phyloP scores from a whole-genome alignment of 2,329 filamentous ascomycete genomes.

The Paecilomyces variotii region DNA sequence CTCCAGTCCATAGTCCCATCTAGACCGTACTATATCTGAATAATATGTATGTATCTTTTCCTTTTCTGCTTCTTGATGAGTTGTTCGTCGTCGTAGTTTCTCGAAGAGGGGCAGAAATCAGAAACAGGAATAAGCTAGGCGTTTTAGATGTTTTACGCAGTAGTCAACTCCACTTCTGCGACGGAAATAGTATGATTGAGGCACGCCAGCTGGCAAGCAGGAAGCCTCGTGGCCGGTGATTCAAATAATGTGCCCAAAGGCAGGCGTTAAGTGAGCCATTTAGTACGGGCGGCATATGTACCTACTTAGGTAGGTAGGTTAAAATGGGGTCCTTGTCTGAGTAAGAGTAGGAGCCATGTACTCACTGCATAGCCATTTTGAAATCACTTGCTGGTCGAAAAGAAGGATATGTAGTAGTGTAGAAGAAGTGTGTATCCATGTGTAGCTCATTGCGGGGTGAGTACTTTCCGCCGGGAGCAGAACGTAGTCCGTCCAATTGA shows the following conservation, averaged over 20 bases:
- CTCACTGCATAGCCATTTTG: not conserved
- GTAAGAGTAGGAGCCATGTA: not conserved
- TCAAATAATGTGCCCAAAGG: not conserved
- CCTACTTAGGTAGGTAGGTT: not conserved
- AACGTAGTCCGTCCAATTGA: not conserved
- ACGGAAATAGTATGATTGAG: not conserved
- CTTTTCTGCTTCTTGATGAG: not conserved
- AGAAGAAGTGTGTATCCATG: not conserved
- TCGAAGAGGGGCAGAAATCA: not conserved
- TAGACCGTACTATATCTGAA: not conserved
- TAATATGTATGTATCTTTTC: not conserved
- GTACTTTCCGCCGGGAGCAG: not conserved
- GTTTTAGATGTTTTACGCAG: not conserved
- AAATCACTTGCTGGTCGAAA: not conserved
- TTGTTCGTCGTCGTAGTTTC: not conserved
- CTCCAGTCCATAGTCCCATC: not conserved
- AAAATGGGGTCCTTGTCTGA: not conserved
- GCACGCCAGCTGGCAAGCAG: not conserved
- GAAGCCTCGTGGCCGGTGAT: not conserved
- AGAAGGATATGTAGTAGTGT: not conserved
- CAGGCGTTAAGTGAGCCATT: not conserved
- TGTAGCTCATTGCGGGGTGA: not conserved
- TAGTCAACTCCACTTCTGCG: not conserved
- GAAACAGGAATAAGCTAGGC: not conserved
- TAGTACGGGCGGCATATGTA: not conserved